phyloP scores from a whole-genome alignment of 345 rosid species.

The Gossypium sturtianum region DNA sequence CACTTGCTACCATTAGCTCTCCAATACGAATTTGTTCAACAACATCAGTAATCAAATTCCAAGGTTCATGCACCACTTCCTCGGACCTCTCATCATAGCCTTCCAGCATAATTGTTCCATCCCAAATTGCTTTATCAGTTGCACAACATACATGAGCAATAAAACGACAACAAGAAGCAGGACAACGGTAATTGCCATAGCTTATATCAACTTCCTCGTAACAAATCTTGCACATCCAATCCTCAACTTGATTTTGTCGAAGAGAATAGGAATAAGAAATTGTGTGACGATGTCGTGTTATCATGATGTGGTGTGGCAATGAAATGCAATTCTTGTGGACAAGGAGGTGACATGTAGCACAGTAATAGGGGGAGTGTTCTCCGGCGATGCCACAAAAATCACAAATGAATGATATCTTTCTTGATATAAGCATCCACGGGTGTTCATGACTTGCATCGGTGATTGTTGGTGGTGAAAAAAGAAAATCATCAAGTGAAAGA shows the following conservation, averaged over 20 bases:
- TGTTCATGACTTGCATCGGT: too few species aligned
- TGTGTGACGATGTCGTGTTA: conserved; percentile 3
- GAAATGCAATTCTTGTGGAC: conserved; percentile 8
- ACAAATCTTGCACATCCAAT: conserved; percentile 11
- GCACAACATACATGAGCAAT: too few species aligned
- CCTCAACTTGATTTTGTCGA: not conserved
- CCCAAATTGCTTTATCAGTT: too few species aligned
- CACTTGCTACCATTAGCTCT: too few species aligned
- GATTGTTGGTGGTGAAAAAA: too few species aligned
- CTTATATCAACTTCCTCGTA: not conserved
- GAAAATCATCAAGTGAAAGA: too few species aligned
- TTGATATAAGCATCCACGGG: too few species aligned
- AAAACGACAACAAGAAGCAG: fast-evolving
- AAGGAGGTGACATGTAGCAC: not conserved
- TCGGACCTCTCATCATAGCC: not conserved
- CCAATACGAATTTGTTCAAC: not conserved
- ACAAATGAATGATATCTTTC: too few species aligned
- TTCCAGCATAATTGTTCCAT: too few species aligned
- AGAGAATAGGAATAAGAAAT: not conserved
- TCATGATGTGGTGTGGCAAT: not conserved
- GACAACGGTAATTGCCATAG: fast-evolving
- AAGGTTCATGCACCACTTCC: not conserved
- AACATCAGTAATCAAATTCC: not conserved
- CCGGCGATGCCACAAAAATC: too few species aligned
- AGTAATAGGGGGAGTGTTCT: not conserved